Conservation (phyloP, 2,329 filamentous ascomycete species). For the Clathrospora elynae region DNA sequence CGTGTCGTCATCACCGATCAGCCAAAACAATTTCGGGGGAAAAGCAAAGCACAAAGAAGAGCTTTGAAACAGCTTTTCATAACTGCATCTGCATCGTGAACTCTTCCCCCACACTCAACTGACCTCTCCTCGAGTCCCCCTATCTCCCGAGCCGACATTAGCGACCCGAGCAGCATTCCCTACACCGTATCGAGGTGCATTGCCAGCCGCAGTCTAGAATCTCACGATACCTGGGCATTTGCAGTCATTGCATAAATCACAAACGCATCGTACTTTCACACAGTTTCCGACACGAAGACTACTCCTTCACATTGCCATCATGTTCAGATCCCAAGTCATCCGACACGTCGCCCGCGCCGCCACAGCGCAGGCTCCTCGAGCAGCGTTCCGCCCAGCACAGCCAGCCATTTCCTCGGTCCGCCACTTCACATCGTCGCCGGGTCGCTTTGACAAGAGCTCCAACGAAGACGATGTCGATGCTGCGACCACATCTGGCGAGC, state of each 20-base stretch:
- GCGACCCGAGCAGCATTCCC: conserved; percentile 19
- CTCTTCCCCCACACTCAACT: conserved; percentile 9
- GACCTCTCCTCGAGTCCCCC: neutral
- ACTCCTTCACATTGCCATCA: conserved; percentile 18
- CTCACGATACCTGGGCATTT: conserved; percentile 20
- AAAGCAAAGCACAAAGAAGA: conserved; percentile 16
- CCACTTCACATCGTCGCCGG: conserved; percentile 36
- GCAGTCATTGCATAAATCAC: too few species aligned
- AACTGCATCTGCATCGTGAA: conserved; percentile 15
- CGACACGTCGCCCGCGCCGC: conserved; percentile 39
- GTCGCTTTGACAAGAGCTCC: conserved; percentile 34
- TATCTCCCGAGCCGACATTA: conserved; percentile 10
- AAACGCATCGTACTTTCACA: too few species aligned
- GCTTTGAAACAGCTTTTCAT: conserved; percentile 15
- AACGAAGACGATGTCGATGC: conserved; percentile 38
- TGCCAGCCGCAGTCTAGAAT: conserved; percentile 15
- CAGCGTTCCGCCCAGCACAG: conserved; percentile 25
- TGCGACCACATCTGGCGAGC: conserved; percentile 45
- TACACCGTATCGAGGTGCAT: conserved; percentile 5
- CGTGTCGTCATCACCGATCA: conserved; percentile 32
- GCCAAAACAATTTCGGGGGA: conserved; percentile 25
- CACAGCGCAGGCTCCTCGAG: conserved; percentile 35
- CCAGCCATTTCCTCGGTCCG: conserved; percentile 30
- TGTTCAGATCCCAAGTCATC: conserved; percentile 44
- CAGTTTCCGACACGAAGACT: too few species aligned